Base-by-base conservation (phyloP, 2,329 filamentous ascomycete genomes). In the Capronia coronata region DNA sequence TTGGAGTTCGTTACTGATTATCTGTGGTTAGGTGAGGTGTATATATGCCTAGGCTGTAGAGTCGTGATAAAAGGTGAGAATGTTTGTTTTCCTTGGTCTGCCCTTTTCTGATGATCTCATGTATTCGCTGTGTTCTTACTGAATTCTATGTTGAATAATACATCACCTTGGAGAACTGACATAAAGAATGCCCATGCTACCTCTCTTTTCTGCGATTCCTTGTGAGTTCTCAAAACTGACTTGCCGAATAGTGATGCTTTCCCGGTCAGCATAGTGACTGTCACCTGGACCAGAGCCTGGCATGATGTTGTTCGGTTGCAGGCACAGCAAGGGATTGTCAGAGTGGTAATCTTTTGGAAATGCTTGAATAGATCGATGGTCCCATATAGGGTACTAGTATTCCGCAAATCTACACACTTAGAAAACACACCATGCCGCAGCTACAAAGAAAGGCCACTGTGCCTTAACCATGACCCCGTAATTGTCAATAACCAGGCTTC, bases 101-200 rank as follows among this genome's bases (percentile, higher is more conserved):
- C 22, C 8, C 19, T 41, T 41, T 59, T 59, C 68, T 81, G 79
- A 82, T 81, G 78, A 82, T 72, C 67, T 71, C 69, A 66, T 71
- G 64, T 71, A 74, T 74, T 79, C 74, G 76, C 78, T 82, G 77
- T 80, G 76, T 80, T 81, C 75, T 80, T 79, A 69, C 78, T 66
- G 77, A 80, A 75, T 64, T 69, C 70, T 61, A 75, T 81, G 78
- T 78, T 70, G 77, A 80, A 76, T 64, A n/a, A 73, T 65, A 67
- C 66, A 75, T 79, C 77, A 81, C 75, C 76, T 81, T 81, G 78
- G 78, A 81, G 78, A 82, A 73, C 78, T 81, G 78, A 81, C 37
- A n/a, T 16, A 23, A 16, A 21, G 19, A 46, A 2, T 43, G 11
- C 11, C 19, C 35, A 25, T 21, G 18, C 7, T 19, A 8, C 21